Evolutionary conservation across 345 rosid genomes (phyloP), one percentile per base, ranked within the genome.

Genomic region (Clarkia xantiana): DNA sequence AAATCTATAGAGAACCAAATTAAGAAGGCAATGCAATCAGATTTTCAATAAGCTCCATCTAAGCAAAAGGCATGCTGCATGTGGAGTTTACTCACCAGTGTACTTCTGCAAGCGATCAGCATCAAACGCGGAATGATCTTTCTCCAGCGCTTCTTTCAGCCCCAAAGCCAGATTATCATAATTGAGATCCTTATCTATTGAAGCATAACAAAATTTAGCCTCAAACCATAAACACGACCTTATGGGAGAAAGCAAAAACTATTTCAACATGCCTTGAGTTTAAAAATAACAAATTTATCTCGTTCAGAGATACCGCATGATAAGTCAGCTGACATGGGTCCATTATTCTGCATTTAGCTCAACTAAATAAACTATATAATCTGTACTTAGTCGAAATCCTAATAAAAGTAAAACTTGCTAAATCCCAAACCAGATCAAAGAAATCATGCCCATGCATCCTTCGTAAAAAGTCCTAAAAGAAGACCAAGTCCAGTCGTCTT

Each of bases 91-190:
- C 36, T 29, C 36, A 81, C 89, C 89, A 29, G 86, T 80, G 74
- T 54, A 74, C 56, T 69, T 70, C 45, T 78, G 84, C 66, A 81
- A 75, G 40, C 73, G 76, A 59, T 78, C 81, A 18, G 89, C 89
- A 58, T 84, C 80, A 62, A 84, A 81, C 9, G 58, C 78, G 58
- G 86, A 78, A 51, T 72, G 67, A 63, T 84, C 89, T 39, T 74
- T 68, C 66, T 68, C 58, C 70, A 80, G 62, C 53, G 94, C 94
- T 51, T 54, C 78, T 68, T 74, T 81, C 25, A 78, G 65, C n/a
- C 94, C 86, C 53, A 23, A 66, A 22, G 94, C 89, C 61, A 84
- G 47, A 59, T 76, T 60, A 60, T 81, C 86, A 34, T 84, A 81
- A 54, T 45, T 71, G 18, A 84, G 65, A 13, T 84, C 81, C 70